Conservation (phyloP, 192 early-diverging fungal genomes). For the Coemansia furcata region DNA sequence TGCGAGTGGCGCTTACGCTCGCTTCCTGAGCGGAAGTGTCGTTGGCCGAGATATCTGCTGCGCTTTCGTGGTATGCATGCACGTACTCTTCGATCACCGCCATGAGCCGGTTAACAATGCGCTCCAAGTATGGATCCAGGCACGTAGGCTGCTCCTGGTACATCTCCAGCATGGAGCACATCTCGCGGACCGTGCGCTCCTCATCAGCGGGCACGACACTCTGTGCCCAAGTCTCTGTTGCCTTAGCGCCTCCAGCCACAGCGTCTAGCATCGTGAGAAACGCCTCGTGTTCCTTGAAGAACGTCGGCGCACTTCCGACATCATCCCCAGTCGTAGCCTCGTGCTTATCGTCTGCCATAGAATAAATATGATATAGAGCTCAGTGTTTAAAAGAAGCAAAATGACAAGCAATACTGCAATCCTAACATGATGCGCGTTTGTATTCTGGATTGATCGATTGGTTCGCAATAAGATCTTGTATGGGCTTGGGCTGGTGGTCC, state of each 20-base stretch:
- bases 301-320: conserved; percentile 30
- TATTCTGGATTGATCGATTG: not conserved
- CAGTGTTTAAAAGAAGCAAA: not conserved
- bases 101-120: conserved; percentile 35
- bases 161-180: conserved; percentile 21
- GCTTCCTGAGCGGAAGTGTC: not conserved
- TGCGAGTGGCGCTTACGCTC: conserved; percentile 12
- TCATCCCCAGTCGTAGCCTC: conserved; percentile 14
- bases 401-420: not conserved
- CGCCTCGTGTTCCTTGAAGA: conserved; percentile 40
- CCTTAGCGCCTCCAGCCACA: conserved; percentile 11
- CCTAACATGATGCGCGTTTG: not conserved
- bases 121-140: conserved; percentile 47
- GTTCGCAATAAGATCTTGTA: not conserved
- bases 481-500: not conserved
- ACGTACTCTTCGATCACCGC: conserved; percentile 25
- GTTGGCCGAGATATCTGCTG: not conserved
- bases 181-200: conserved; percentile 10
- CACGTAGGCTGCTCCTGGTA: conserved; percentile 53
- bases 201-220: conserved; percentile 15
- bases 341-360: conserved; percentile 8
- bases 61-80: conserved; percentile 24
- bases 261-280: conserved; percentile 25
- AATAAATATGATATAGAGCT: not conserved
- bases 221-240: conserved; percentile 13